Base-by-base conservation (phyloP, 495 filamentous ascomycete species). In the Aspergillus leporis region DNA sequence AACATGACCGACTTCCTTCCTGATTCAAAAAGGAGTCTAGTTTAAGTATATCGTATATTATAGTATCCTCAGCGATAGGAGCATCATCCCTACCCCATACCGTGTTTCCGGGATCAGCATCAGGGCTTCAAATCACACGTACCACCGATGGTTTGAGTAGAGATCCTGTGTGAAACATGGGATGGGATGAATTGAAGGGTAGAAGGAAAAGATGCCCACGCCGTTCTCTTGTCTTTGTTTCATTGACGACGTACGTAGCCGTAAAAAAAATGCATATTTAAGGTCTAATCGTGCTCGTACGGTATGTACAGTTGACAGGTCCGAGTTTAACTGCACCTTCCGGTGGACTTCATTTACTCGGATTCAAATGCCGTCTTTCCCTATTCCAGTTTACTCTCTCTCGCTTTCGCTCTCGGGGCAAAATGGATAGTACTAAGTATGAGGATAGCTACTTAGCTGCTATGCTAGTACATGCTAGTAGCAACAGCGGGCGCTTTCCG, bases 31-130 rank as follows among this genome's bases (percentile, higher is more conserved):
- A 36, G 41, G 5, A 9, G 41, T 45, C 18, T 45, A 45, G 41
- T 45, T 45, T 5, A 14, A 45, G 2, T 45, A 45, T 14, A 45
- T 18, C 6, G 5, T 2, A 3, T 0, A 22, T 47, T 6, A n/a
- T 45, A 12, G 14, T 23, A 22, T 47, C 19, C 43, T 47, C 19
- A 47, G 3, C 21, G 21, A 22, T 1, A 22, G 19, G 19, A 47
- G 43, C 43, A 47, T 47, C 19, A 47, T 47, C 43, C 43, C 43
- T 21, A 47, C 43, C 43, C 43, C 43, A 23, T 47, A 47, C 43
- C 18, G 21, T 47, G 19, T 23, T 19, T 47, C 18, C 8, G 21
- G 18, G 21, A n/a, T 47, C 16, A n/a, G 13, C 38, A n/a, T 41
- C 38, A 16, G 0, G 16, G 38, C 16, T 5, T 41, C 16, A 12